Base-by-base conservation (phyloP, 1,139 yeast genomes). In the Nakaseomyces kungkrabaensis region DNA sequence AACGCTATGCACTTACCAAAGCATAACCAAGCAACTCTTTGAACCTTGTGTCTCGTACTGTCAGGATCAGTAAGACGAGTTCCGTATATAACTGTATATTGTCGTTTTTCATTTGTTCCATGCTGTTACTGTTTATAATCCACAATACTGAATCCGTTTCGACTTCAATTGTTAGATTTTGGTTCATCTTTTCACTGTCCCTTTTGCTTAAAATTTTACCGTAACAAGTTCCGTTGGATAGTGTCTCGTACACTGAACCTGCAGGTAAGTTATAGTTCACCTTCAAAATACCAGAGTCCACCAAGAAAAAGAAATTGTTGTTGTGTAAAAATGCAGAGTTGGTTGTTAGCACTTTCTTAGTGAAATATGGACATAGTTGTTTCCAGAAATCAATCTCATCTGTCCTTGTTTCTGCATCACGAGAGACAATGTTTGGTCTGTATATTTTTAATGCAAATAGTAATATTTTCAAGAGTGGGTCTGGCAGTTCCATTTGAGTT, bases 191-290 rank as follows among this genome's bases (percentile, higher is more conserved):
- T n/a, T 46, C 41, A 7, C 22, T 32, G 37, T 49, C 38, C 6
- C 31, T 17, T 31, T 41, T 52, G 26, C 59, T 59, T 10, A 61
- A 56, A 34, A 65, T 65, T 51, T 54, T 73, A 58, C 98, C 98
- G 67, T 89, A 86, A 4, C 95, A 82, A 0, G 97, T 89, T 55
- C 89, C 80, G n/a, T 96, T 95, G 34, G 92, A 75, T 51, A 90
- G 78, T 17, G 88, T 82, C 54, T 92, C 92, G 51, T 77, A 78
- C 37, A 90, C 74, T 43, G 77, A 78, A 4, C 85, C 77, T 56
- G 75, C 75, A 56, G 76, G 73, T 58, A 74, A 65, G 54, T 75
- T 74, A 67, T 72, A 82, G 55, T 63, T 77, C 3, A 87, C 80
- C 42, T 84, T 76, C 43, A 92, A 72, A 40, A 87, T 73, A 0